A percentile compares a stretch with the other conserved stretches of the same genome.
Evolutionary conservation across 148 eudicot species (phyloP).

Genomic region (Simmondsia chinensis): DNA sequence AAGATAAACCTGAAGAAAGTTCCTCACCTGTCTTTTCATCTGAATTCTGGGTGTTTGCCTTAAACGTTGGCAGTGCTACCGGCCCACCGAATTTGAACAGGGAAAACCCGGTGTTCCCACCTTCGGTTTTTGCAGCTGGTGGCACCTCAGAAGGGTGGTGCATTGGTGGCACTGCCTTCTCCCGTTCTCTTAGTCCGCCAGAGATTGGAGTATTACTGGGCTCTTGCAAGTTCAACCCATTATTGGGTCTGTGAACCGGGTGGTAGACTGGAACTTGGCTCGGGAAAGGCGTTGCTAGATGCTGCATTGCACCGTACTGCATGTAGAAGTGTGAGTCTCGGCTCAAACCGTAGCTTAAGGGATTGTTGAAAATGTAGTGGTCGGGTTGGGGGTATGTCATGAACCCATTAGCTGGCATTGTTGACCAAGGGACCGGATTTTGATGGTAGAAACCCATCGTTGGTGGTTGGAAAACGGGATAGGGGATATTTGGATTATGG

Average conservation of each 20-base stretch:
- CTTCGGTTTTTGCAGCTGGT: conserved; percentile 14
- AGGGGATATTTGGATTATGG: conserved; percentile 48
- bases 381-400: conserved; percentile 54
- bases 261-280: conserved; percentile 57
- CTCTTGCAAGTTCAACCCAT: conserved; percentile 33
- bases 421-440: conserved; percentile 63
- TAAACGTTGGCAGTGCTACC: conserved; percentile 44
- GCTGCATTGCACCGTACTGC: conserved; percentile 70
- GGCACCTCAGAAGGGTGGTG: conserved; percentile 15
- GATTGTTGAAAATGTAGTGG: conserved; percentile 53
- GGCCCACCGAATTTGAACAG: conserved; percentile 90
- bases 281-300: conserved; percentile 41
- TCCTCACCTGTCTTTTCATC: conserved; percentile 34
- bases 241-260: conserved; percentile 36
- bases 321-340: conserved; percentile 48
- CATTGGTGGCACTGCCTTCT: conserved; percentile 18
- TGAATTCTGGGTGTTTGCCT: conserved; percentile 25
- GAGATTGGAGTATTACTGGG: conserved; percentile 16
- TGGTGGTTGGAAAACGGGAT: conserved; percentile 63
- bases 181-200: conserved; percentile 22
- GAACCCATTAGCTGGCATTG: conserved; percentile 58
- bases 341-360: conserved; percentile 44
- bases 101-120: conserved; percentile 56
- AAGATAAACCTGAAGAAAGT: conserved; percentile 12
- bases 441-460: conserved; percentile 69